Conservation (phyloP, 2,329 filamentous ascomycete species). For the Colletotrichum tanaceti region DNA sequence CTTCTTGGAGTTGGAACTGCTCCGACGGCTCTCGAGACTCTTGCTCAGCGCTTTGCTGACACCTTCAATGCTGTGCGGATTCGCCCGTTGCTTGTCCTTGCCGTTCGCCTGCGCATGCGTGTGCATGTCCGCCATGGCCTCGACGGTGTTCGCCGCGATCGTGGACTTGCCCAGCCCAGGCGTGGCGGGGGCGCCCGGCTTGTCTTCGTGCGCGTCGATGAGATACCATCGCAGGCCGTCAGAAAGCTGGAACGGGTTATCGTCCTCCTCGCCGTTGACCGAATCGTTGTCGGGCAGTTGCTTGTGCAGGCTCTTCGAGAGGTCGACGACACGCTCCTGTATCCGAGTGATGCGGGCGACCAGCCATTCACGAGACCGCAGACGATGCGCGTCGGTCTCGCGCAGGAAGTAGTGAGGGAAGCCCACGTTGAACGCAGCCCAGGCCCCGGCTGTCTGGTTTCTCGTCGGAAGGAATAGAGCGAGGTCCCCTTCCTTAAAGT, state of each 20-base stretch:
- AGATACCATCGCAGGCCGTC: conserved; percentile 97
- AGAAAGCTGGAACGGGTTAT: conserved; percentile 96
- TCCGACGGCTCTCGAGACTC: conserved; percentile 90
- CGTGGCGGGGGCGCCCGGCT: conserved; percentile 89
- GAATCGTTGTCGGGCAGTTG: conserved; percentile 61
- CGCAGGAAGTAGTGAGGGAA: conserved; percentile 97
- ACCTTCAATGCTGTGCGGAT: conserved; percentile 72
- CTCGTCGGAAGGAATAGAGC: conserved; percentile 93
- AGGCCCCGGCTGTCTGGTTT: conserved; percentile 93
- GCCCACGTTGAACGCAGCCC: conserved; percentile 98
- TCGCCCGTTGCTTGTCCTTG: conserved; percentile 59
- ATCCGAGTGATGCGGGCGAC: conserved; percentile 91
- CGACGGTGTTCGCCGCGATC: conserved; percentile 86
- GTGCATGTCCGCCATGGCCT: conserved; percentile 81
- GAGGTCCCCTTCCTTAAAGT: conserved; percentile 96
- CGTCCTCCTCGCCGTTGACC: conserved; percentile 75
- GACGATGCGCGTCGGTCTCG: conserved; percentile 88
- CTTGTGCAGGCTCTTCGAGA: conserved; percentile 78
- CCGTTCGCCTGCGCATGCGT: conserved; percentile 57
- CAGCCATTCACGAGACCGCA: conserved; percentile 92
- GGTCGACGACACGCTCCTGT: conserved; percentile 91
- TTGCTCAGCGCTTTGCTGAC: conserved; percentile 84
- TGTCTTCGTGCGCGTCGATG: conserved; percentile 93
- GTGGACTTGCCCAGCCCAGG: conserved; percentile 93
- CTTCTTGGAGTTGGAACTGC: conserved; percentile 87